These are phyloP conservation scores for Schizosaccharomyces versatilis DNA, from an alignment of 1,139 yeast species.

Conservation along the genomic window DNA sequence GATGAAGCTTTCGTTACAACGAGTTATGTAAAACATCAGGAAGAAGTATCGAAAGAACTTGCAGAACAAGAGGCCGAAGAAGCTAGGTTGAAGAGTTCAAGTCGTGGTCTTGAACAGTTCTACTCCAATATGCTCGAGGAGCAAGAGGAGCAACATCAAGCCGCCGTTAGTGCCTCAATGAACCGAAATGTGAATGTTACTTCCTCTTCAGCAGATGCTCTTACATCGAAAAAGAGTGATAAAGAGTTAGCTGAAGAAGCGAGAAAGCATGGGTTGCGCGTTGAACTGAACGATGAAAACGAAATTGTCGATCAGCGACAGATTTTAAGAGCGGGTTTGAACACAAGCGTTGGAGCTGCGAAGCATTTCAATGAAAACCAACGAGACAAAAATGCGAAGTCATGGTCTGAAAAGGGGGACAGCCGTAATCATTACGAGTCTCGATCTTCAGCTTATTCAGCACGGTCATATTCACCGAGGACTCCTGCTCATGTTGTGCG, in stretches of 20 bases:
- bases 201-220: not conserved
- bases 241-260: conserved; percentile 3
- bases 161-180: conserved; percentile 13
- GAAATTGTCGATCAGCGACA: conserved; percentile 18
- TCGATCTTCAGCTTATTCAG: not conserved
- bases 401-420: not conserved
- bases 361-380: not conserved
- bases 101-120: conserved; percentile 13
- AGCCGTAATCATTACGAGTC: not conserved
- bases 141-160: conserved; percentile 14
- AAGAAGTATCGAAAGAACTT: conserved; percentile 16
- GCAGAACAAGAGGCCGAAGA: conserved; percentile 16
- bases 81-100: conserved; percentile 7
- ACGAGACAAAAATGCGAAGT: not conserved
- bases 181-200: not conserved
- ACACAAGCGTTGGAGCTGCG: conserved; percentile 15
- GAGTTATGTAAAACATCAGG: conserved; percentile 23
- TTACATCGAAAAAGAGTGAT: not conserved
- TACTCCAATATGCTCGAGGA: conserved; percentile 15
- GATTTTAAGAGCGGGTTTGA: conserved; percentile 17
- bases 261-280: conserved; percentile 12
- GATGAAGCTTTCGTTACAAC: conserved; percentile 25
- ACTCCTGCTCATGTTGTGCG: not conserved
- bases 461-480: not conserved
- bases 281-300: conserved; percentile 16